Conservation (phyloP, 805 yeast genomes). For the Candida suzukii region DNA sequence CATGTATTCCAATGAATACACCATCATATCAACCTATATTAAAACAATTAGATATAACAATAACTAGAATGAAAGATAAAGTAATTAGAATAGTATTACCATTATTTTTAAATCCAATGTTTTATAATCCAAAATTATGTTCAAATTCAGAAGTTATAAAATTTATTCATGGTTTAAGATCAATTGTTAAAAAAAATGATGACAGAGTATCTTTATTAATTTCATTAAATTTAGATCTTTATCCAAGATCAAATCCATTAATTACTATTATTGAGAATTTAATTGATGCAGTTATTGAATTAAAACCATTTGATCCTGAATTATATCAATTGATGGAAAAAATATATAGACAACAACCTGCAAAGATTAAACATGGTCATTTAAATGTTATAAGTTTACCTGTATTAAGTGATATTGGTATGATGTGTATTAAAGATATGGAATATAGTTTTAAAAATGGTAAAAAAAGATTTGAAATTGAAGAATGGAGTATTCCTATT, state of each 20-base stretch:
- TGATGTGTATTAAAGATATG: constrained; percentile 65
- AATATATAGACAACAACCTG: constrained; percentile 65
- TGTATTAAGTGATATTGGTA: constrained; percentile 64
- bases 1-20: constrained; percentile 38
- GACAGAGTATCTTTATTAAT: constrained; percentile 36
- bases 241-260: constrained; percentile 44
- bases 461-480: constrained; percentile 74
- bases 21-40: constrained; percentile 18
- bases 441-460: constrained; percentile 88
- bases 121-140: constrained; percentile 36
- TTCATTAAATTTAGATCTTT: constrained; percentile 60
- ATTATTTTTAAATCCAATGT: constrained; percentile 69
- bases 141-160: constrained; percentile 44
- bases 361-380: constrained; percentile 79
- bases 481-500: constrained; percentile 96
- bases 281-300: constrained; percentile 60
- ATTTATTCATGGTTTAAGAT: constrained; percentile 53
- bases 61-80: constrained; percentile 34
- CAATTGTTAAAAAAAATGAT: constrained; percentile 40
- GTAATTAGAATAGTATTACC: constrained; percentile 68
- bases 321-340: constrained; percentile 59
- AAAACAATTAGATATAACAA: constrained; percentile 33
- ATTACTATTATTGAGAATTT: constrained; percentile 49
- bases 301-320: constrained; percentile 78
- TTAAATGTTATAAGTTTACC: constrained; percentile 73